A percentile compares a stretch with the other conserved stretches of the same genome.
Evolutionary conservation across 176 grass and related monocot species (phyloP).

Genomic region (Oryza meridionalis): DNA sequence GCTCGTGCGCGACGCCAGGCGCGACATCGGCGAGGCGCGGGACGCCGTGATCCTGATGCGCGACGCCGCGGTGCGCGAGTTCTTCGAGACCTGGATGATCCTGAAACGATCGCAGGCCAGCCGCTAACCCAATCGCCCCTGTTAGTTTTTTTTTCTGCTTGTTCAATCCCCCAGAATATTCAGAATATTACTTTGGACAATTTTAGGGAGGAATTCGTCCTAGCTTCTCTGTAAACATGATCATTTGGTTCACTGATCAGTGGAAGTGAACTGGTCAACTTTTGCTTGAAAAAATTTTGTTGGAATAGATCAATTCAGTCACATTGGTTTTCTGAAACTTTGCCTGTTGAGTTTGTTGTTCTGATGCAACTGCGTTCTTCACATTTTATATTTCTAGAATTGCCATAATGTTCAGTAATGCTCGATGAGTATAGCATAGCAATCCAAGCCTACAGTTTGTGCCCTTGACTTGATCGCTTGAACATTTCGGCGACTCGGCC

Average conservation of each 20-base stretch:
- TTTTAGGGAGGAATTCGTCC: background rate
- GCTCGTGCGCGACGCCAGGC: constrained; percentile 31
- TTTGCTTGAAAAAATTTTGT: background rate
- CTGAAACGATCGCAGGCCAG: constrained; percentile 4
- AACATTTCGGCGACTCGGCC: background rate
- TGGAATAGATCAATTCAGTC: background rate
- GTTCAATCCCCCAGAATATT: background rate
- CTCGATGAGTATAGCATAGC: background rate
- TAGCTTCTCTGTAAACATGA: background rate
- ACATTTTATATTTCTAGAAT: background rate
- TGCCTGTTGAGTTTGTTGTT: background rate
- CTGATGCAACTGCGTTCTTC: background rate
- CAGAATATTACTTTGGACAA: background rate
- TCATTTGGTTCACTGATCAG: background rate
- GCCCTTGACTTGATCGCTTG: background rate
- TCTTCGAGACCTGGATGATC: constrained; percentile 45
- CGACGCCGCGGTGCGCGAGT: constrained; percentile 35
- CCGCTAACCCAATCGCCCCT: background rate
- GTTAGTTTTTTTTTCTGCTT: background rate
- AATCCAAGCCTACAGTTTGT: background rate
- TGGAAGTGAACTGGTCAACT: background rate
- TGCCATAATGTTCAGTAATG: background rate
- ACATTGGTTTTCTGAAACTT: background rate
- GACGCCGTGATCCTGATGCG: constrained; percentile 35
- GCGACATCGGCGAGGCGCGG: constrained; percentile 36